Base-by-base conservation (phyloP, 768 basidiomycete species). In the Leccinum uliginosum region DNA sequence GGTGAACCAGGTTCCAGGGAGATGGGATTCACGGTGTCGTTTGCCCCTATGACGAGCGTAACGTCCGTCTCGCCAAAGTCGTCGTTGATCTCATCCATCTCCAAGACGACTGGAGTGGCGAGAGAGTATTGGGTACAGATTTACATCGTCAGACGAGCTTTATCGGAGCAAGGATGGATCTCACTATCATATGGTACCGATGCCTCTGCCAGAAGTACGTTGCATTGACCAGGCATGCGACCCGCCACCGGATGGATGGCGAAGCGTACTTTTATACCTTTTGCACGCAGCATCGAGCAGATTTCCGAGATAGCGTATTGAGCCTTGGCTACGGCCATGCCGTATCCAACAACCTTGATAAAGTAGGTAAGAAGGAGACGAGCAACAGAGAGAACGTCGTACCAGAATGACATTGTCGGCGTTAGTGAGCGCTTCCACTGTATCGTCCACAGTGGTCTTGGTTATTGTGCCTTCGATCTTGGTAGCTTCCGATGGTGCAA, bases 41-140 rank as follows among this genome's bases (percentile, higher is more conserved):
- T 94, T 19, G 92, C 92, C 23, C 92, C 92, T 60, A 93, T 93
- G 60, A 93, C 92, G 19, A 94, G 82, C 7, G 87, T 89, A n/a
- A 94, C 81, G 66, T 94, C 92, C 0, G 92, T 94, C 34, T 91
- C 89, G 52, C 78, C 76, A 71, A 94, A 94, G 68, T 94, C 92
- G 40, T 93, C 90, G 67, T 94, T 93, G 75, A 94, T 93, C 73
- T 94, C 92, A 59, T 94, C 92, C 92, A 94, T 93, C 74, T 94
- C 92, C 57, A 89, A 76, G 40, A 93, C 91, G 61, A 93, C 91
- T 92, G 62, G 26, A 23, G 59, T 32, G 11, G 32, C 3, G 19
- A 23, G 10, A n/a, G 14, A 19, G 44, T n/a, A 29, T 45, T 45
- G 21, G n/a, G 15, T 27, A 49, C 6, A 19, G 44, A 35, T 51